Evolutionary conservation across 805 yeast species (phyloP), one percentile per base, ranked within the genome.

Genomic region (Myxozyma nipponensis): DNA sequence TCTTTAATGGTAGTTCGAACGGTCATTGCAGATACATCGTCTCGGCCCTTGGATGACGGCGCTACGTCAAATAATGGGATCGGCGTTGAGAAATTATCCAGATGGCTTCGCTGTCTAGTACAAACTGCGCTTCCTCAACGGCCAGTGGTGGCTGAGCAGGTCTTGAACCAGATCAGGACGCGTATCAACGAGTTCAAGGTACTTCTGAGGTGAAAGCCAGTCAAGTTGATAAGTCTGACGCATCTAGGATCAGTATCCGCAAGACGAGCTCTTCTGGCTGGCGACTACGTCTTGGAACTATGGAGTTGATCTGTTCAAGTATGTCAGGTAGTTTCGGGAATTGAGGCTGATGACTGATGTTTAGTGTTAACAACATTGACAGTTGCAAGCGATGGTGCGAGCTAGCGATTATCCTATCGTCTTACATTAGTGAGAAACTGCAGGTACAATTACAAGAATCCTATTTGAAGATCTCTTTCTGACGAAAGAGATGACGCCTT

Each of bases 301-400:
- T 26, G 57, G 54, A 9, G 44, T 53, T 26, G 57, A 53, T 43
- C n/a, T 49, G 41, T 43, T 42, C 26, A 32, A 49, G 48, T 42
- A 9, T 23, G 49, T 2, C 15, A 39, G 15, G 28, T 35, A n/a
- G 13, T 28, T 7, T 7, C 13, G 32, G 13, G 13, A 13, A 28
- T 28, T 28, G 32, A 28, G 32, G 13, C n/a, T 10, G 13, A 13
- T 15, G 28, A 39, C 18, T 6, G 30, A 6, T 13, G 21, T 5
- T 9, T 24, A 48, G 48, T 34, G 22, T 39, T 24, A 43, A 45
- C 39, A 43, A 50, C 22, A 22, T 47, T 19, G 19, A 30, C 13
- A 50, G 46, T 5, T 50, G 55, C 32, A 46, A 50, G 34, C 45
- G 38, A 10, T 52, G 56, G 56, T 44, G 55, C 19, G 56, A 49